phyloP scores from a whole-genome alignment of 2,329 filamentous ascomycete genomes.

The Neonectria magnoliae region DNA sequence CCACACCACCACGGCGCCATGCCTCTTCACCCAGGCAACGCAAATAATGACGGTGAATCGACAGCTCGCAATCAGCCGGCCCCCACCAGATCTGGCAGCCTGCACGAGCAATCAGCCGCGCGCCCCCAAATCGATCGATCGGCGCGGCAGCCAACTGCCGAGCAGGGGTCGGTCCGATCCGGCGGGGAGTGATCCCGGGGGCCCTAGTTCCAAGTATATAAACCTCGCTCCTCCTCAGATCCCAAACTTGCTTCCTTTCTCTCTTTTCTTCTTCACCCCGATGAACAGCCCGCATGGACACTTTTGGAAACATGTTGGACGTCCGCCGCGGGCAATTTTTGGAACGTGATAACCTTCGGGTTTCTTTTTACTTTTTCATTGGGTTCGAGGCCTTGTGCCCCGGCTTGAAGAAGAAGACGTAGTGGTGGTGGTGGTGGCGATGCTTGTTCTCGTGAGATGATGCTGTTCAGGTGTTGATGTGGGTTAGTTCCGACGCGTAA shows the following conservation, averaged over 20 bases:
- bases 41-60: background rate
- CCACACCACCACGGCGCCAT: background rate
- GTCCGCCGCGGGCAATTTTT: slow-evolving; percentile 26
- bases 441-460: background rate
- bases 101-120: no score
- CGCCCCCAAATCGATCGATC: slow-evolving; percentile 5
- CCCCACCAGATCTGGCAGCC: background rate
- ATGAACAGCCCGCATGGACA: background rate
- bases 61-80: background rate
- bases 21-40: background rate
- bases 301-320: background rate
- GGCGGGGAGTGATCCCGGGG: slow-evolving; percentile 11
- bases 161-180: background rate
- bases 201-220: slow-evolving; percentile 4
- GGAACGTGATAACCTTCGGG: background rate
- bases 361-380: slow-evolving; percentile 31
- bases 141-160: background rate
- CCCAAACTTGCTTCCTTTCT: background rate
- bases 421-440: background rate
- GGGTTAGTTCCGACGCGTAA: background rate
- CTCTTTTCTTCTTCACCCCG: slow-evolving; percentile 8
- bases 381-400: slow-evolving; percentile 21
- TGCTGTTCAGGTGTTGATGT: background rate
- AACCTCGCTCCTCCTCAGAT: background rate
- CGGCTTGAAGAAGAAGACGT: slow-evolving; percentile 35